Evolutionary conservation across 1,139 yeast genomes (phyloP).

Genomic region (Diutina neorugosa): DNA sequence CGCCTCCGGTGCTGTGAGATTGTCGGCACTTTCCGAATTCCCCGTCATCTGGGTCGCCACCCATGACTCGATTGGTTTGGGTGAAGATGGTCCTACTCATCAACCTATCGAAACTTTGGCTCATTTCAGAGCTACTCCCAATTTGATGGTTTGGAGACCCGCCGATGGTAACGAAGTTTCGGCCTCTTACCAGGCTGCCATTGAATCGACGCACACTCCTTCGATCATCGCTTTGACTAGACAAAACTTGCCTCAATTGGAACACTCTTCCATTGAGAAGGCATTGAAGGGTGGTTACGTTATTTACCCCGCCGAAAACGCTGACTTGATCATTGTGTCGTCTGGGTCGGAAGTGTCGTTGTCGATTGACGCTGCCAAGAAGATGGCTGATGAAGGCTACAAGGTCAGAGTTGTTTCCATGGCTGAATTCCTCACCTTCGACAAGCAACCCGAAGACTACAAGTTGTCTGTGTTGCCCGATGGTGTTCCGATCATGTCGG

Average conservation of each 20-base stretch:
- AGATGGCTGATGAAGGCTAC: slow-evolving; percentile 49
- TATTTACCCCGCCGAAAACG: slow-evolving; percentile 44
- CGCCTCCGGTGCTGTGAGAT: slow-evolving; percentile 95
- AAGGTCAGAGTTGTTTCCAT: slow-evolving; percentile 78
- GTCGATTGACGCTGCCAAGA: slow-evolving; percentile 60
- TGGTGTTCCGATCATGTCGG: slow-evolving; percentile 85
- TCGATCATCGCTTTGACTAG: slow-evolving; percentile 87
- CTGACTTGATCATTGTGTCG: slow-evolving; percentile 73
- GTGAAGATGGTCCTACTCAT: slow-evolving; percentile 99
- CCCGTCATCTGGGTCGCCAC: slow-evolving; percentile 97
- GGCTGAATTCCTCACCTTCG: slow-evolving; percentile 90
- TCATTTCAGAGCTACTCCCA: slow-evolving; percentile 95
- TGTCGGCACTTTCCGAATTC: slow-evolving; percentile 87
- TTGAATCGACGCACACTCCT: slow-evolving; percentile 67
- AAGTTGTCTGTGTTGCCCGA: slow-evolving; percentile 83
- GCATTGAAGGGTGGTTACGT: slow-evolving; percentile 96
- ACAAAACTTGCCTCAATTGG: slow-evolving; percentile 95
- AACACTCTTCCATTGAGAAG: slow-evolving; percentile 84
- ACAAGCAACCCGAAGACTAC: slow-evolving; percentile 70
- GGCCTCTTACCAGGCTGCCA: slow-evolving; percentile 84
- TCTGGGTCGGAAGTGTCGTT: slow-evolving; percentile 95
- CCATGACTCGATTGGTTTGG: slow-evolving; percentile 97
- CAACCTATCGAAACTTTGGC: slow-evolving; percentile 99
- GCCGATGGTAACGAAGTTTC: slow-evolving; percentile 99
- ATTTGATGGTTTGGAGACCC: slow-evolving; percentile 96